phyloP scores from a whole-genome alignment of 163 green algal species.

The Coccomyxa subellipsoidea region DNA sequence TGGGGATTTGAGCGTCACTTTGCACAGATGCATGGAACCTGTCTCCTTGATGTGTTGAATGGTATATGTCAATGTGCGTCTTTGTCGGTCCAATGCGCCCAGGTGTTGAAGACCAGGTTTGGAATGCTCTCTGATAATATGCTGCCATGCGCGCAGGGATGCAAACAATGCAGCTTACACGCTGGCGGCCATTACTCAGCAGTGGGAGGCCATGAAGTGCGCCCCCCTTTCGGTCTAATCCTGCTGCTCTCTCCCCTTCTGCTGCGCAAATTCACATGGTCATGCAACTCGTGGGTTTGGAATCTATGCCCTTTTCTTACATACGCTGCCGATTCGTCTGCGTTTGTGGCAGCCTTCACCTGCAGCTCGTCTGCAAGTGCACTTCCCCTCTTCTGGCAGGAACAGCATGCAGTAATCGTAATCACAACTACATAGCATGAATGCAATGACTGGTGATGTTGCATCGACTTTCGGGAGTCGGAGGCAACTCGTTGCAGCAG shows the following conservation, averaged over 20 bases:
- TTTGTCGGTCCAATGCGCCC: not conserved
- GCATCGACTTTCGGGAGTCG: no score
- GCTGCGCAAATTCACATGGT: not conserved
- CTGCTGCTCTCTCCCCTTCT: not conserved
- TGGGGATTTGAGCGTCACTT: not conserved
- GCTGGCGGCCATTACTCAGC: not conserved
- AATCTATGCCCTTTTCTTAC: not conserved
- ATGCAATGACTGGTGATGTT: no score
- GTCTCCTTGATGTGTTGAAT: no score
- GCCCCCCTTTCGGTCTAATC: not conserved
- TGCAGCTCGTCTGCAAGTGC: no score
- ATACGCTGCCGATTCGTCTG: not conserved
- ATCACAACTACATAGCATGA: no score
- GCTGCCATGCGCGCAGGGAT: no score
- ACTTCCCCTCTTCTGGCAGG: not conserved
- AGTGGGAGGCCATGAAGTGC: slow-evolving; percentile 8
- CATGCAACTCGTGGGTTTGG: no score
- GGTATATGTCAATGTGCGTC: not conserved
- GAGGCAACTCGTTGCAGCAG: no score
- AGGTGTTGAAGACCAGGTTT: no score
- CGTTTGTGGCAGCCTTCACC: not conserved
- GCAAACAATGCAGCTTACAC: not conserved
- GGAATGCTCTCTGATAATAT: no score
- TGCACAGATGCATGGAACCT: not conserved
- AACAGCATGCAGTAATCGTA: no score